Evolutionary conservation across 371 early-diverging fungal genomes (phyloP), one percentile per base, ranked within the genome.

Genomic region (Mycotypha africana): DNA sequence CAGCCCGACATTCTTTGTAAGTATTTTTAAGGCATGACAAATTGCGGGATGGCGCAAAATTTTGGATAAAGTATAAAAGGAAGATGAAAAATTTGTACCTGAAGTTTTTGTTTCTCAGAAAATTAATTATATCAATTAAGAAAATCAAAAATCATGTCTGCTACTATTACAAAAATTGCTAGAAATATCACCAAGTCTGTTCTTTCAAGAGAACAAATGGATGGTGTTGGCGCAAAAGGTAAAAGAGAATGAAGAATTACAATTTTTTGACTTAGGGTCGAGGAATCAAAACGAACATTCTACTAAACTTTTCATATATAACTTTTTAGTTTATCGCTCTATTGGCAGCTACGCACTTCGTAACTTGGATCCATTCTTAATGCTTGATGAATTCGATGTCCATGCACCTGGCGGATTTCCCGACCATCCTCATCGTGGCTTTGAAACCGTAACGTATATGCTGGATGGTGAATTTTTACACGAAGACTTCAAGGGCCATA

Each of bases 401-500:
- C 37, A 20, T 4, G 58, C 64, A 23, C 82, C 75, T 47, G 80
- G 58, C 45, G 82, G 81, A 9, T 78, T 76, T 51, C 79, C 67
- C 0, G 78, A 79, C 22, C 84, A 85, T 51, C 82, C 84, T 6
- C 45, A 45, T 20, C 12, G 45, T 12, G 45, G 45, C 8, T 45
- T 33, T 33, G 37, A 88, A 56, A 90, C 91, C 0, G 85, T 88
- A 5, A 88, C 88, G 5, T 88, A 86, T 61, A 74, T 91, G 67
- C 51, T 89, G 16, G 72, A 75, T 15, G 90, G 92, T 21, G 78
- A 77, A 30, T 65, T 86, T 44, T 62, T 78, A 54, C 91, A 92
- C 51, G 88, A 87, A 64, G 92, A 92, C 66, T 88, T 87, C 58
- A 74, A 81, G 17, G 91, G 88, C 4, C 85, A 89, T 61, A 77